Percentiles rank a stretch among this genome's conserved stretches.
These are phyloP conservation scores for Phlyctochytrium bullatum DNA, from an alignment of 192 early-diverging fungal genomes.

Conservation along the genomic window DNA sequence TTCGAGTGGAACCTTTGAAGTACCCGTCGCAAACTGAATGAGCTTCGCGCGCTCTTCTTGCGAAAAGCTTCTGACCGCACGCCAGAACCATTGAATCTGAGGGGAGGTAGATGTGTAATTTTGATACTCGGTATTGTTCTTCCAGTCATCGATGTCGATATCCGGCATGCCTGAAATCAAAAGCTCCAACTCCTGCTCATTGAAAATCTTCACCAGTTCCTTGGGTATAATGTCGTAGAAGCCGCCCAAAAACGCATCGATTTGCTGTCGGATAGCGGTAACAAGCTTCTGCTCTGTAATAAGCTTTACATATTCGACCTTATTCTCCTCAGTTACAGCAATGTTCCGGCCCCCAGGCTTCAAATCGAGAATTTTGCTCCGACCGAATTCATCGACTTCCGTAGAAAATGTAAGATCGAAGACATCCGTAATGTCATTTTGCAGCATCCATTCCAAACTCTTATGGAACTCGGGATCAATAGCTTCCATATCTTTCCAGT, in stretches of 20 bases:
- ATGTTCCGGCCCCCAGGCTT: slow-evolving; percentile 85
- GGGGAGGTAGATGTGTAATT: slow-evolving; percentile 81
- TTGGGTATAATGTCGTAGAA: slow-evolving; percentile 95
- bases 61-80: slow-evolving; percentile 92
- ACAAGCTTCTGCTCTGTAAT: slow-evolving; percentile 91
- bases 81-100: slow-evolving; percentile 99
- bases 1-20: slow-evolving; percentile 95
- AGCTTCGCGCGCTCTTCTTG: slow-evolving; percentile 98
- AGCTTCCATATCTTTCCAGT: slow-evolving; percentile 97
- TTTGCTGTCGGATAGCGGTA: slow-evolving; percentile 91
- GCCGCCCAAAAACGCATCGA: slow-evolving; percentile 86
- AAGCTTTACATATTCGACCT: slow-evolving; percentile 92
- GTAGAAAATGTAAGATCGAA: slow-evolving; percentile 92
- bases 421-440: slow-evolving; percentile 94
- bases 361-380: slow-evolving; percentile 79
- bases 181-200: slow-evolving; percentile 98
- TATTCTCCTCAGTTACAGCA: slow-evolving; percentile 92
- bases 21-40: slow-evolving; percentile 96
- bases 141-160: slow-evolving; percentile 99
- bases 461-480: slow-evolving; percentile 97
- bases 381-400: slow-evolving; percentile 93
- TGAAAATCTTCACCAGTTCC: slow-evolving; percentile 93
- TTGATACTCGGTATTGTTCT: slow-evolving; percentile 97
- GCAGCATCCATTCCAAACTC: slow-evolving; percentile 94
- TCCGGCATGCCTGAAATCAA: slow-evolving; percentile 98